Evolutionary conservation across 345 rosid species (phyloP).

Genomic region (Citrus medica): DNA sequence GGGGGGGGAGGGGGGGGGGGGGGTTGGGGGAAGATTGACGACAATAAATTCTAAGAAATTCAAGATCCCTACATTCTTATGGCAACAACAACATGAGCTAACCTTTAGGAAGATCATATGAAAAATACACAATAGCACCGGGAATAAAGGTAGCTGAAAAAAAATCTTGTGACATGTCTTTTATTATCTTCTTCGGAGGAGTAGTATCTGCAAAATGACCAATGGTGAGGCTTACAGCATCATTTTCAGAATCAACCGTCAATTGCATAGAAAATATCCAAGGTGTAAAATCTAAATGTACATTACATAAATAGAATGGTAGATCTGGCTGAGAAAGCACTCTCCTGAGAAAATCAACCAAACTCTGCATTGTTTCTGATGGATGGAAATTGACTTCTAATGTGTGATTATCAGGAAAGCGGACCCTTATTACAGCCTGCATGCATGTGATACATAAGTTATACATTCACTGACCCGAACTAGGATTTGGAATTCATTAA

Average conservation of each 20-base stretch:
- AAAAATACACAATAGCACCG: slow-evolving; percentile 88
- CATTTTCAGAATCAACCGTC: slow-evolving; percentile 2
- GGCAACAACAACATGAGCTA: slow-evolving; percentile 13
- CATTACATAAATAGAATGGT: slow-evolving; percentile 78
- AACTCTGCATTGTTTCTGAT: slow-evolving; percentile 70
- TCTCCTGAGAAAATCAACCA: slow-evolving; percentile 64
- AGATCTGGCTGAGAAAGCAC: slow-evolving; percentile 57
- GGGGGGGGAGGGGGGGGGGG: not conserved
- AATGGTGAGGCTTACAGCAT: not conserved
- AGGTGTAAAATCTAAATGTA: slow-evolving; percentile 2
- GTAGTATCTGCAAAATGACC: slow-evolving; percentile 61
- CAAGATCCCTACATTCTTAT: not conserved
- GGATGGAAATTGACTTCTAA: slow-evolving; percentile 83
- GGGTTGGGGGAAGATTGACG: not conserved
- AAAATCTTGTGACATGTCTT: slow-evolving; percentile 76
- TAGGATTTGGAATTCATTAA: not conserved
- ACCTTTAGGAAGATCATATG: slow-evolving; percentile 65
- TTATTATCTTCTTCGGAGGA: slow-evolving; percentile 83
- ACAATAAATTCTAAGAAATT: not conserved
- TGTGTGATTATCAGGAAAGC: slow-evolving; percentile 82
- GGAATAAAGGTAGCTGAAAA: slow-evolving; percentile 85
- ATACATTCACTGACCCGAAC: not conserved
- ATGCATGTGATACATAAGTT: slow-evolving; percentile 14
- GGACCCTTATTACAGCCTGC: slow-evolving; percentile 73
- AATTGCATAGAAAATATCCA: not conserved